Conservation (phyloP, 306 rosid species). For the Hippophae gyantsensis region DNA sequence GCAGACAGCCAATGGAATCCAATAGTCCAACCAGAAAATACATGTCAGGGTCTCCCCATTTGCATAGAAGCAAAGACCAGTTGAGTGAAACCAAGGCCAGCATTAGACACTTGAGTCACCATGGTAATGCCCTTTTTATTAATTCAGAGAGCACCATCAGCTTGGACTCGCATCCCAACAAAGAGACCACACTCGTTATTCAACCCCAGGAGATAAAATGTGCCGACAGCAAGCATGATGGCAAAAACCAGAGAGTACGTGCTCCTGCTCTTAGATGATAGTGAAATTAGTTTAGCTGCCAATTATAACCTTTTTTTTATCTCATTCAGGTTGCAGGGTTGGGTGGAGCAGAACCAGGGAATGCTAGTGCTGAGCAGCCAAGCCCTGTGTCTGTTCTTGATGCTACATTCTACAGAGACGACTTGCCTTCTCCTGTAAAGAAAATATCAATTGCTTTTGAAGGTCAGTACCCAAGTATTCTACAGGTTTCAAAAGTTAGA, state of each 20-base stretch:
- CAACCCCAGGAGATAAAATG: slow-evolving; percentile 25
- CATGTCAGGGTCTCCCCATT: slow-evolving; percentile 33
- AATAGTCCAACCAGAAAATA: slow-evolving; percentile 32
- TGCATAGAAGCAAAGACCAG: slow-evolving; percentile 28
- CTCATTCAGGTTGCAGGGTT: slow-evolving; percentile 26
- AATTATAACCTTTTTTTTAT: slow-evolving; percentile 16
- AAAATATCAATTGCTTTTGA: slow-evolving; percentile 53
- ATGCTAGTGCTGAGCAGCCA: slow-evolving; percentile 54
- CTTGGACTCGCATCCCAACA: slow-evolving; percentile 17
- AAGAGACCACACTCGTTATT: slow-evolving; percentile 30
- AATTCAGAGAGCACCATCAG: slow-evolving; percentile 31
- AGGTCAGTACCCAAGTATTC: slow-evolving; percentile 28
- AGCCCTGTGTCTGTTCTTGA: slow-evolving; percentile 96
- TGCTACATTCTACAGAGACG: slow-evolving; percentile 70
- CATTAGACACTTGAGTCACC: slow-evolving; percentile 29
- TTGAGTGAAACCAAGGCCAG: slow-evolving; percentile 25
- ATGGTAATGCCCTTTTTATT: slow-evolving; percentile 33
- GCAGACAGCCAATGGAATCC: slow-evolving; percentile 25
- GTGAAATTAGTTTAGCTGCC: slow-evolving; percentile 8
- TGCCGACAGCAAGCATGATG: slow-evolving; percentile 19
- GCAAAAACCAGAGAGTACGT: slow-evolving; percentile 36
- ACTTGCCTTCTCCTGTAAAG: slow-evolving; percentile 87
- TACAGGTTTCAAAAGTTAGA: slow-evolving; percentile 8
- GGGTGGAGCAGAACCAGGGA: slow-evolving; percentile 30
- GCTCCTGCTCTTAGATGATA: slow-evolving; percentile 9